A percentile compares a stretch with the other conserved stretches of the same genome.
Evolutionary conservation across 2,329 filamentous ascomycete species (phyloP).

Genomic region (Rhynchosporium agropyri): DNA sequence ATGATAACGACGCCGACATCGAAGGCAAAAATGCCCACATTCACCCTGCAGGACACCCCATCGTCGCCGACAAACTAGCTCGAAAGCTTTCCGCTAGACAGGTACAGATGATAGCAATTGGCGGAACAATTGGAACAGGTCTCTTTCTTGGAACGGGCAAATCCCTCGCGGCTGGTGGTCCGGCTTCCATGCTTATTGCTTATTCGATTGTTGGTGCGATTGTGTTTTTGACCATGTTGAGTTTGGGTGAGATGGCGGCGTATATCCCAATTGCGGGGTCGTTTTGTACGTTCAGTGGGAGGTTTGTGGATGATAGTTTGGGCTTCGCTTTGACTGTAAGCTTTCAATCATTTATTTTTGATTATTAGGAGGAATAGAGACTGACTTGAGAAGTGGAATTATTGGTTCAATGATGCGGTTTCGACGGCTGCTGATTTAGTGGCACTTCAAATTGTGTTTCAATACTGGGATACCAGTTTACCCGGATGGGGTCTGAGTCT

Average conservation of each 20-base stretch:
- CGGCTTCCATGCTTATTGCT: constrained; percentile 59
- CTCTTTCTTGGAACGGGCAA: constrained; percentile 65
- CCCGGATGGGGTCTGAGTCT: constrained; percentile 65
- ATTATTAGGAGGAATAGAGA: not conserved
- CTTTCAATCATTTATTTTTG: too few relatives aligned
- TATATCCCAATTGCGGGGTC: constrained; percentile 57
- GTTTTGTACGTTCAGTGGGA: constrained; percentile 57
- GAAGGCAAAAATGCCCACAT: constrained; percentile 4
- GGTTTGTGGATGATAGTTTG: constrained; percentile 57
- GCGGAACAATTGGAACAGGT: constrained; percentile 61
- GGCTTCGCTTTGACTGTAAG: constrained; percentile 53
- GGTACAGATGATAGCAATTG: constrained; percentile 69
- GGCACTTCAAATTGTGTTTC: constrained; percentile 57
- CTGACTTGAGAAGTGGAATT: constrained; percentile 48
- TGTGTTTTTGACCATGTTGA: constrained; percentile 61
- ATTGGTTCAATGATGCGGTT: constrained; percentile 69
- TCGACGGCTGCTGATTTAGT: constrained; percentile 63
- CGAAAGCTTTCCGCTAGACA: constrained; percentile 62
- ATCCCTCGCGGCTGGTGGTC: constrained; percentile 60
- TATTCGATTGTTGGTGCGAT: constrained; percentile 60
- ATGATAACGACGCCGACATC: constrained; percentile 20
- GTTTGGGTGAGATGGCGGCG: constrained; percentile 62
- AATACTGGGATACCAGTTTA: constrained; percentile 65
- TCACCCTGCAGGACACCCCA: constrained; percentile 18
- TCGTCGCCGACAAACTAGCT: constrained; percentile 45